Base-by-base conservation (phyloP, 2,329 filamentous ascomycete species). In the Trichoderma koningiopsis region DNA sequence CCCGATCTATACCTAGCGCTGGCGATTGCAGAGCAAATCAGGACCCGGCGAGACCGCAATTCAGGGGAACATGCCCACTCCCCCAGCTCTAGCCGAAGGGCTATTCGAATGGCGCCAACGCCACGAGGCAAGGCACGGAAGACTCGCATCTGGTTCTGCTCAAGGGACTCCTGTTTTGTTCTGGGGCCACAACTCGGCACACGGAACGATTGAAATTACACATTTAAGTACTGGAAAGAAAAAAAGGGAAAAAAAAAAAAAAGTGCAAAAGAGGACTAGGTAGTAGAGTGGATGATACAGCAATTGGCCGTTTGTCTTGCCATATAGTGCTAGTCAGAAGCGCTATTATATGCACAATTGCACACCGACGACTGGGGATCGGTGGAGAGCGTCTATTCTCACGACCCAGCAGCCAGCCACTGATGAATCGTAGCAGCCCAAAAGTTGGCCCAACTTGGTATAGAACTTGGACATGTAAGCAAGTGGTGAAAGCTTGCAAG, bases 11-110 rank as follows among this genome's bases (percentile, higher is more conserved):
- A 27, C n/a, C 40, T 69, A 65, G 68, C 68, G 61, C 27, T 49
- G 47, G 63, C 68, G 68, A 68, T 68, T 58, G 52, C 35, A 67
- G 57, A 60, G 52, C 68, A 70, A 70, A 70, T 70, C 55, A 68
- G 58, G 57, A 24, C 56, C 68, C 63, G 57, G 63, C 47, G 57
- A 68, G 37, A 65, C 68, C 68, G 64, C 57, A 63, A 67, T 70
- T 70, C 64, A 68, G 64, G 68, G 67, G 68, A 56, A 70, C 47
- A 68, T 58, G 63, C 27, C 68, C 64, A 68, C 56, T 62, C 49
- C 59, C 58, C 67, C 60, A 65, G 67, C 60, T 56, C 58, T 58
- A 65, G 35, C 64, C 64, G 64, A 67, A 67, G 29, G 40, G 55
- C 67, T 57, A 61, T 47, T 49, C 37, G 33, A 69, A 49, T 69